These are phyloP conservation scores for Sphenostylis stenocarpa DNA, from an alignment of 306 rosid genomes.

Conservation along the genomic window DNA sequence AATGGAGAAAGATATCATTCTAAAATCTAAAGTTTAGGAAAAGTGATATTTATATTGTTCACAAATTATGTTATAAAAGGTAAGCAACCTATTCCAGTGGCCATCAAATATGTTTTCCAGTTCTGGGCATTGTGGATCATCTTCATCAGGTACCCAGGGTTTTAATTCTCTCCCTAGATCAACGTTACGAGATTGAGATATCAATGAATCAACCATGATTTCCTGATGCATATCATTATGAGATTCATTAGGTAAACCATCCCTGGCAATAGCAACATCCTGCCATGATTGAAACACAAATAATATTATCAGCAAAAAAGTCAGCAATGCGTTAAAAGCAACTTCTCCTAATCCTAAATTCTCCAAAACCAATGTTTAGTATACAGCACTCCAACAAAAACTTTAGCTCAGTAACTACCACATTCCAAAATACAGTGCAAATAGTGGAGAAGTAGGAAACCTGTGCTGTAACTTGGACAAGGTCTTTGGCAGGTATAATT, in stretches of 20 bases:
- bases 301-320: conserved; percentile 37
- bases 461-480: conserved; percentile 90
- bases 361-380: background rate
- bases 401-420: conserved; percentile 1
- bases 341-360: background rate
- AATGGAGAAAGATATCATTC: conserved; percentile 6
- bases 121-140: conserved; percentile 75
- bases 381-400: conserved; percentile 18
- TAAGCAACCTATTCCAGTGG: conserved; percentile 77
- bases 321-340: conserved; percentile 22
- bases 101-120: conserved; percentile 83
- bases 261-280: conserved; percentile 72
- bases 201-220: conserved; percentile 76
- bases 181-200: conserved; percentile 71
- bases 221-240: conserved; percentile 64
- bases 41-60: conserved; percentile 12
- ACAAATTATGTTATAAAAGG: conserved; percentile 5
- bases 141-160: conserved; percentile 95
- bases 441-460: conserved; percentile 47
- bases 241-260: conserved; percentile 52
- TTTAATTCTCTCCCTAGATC: conserved; percentile 82
- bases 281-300: conserved; percentile 44
- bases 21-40: conserved; percentile 10
- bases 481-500: conserved; percentile 68
- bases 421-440: background rate